Conservation (phyloP, 192 early-diverging fungal genomes). For the Spinellus fusiger region DNA sequence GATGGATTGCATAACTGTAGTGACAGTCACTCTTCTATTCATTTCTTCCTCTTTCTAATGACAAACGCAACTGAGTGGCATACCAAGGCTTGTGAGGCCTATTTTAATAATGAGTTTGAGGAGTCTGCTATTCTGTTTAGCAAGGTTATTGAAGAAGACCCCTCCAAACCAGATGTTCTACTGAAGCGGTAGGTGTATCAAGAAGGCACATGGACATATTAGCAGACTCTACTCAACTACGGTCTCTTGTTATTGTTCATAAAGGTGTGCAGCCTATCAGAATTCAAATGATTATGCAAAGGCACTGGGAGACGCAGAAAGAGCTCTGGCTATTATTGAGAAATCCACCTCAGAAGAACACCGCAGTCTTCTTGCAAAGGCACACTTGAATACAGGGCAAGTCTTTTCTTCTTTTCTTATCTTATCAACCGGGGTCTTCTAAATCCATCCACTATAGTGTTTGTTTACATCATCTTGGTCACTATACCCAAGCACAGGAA, state of each 20-base stretch:
- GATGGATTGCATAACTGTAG: not conserved
- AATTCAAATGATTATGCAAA: slow-evolving; percentile 55
- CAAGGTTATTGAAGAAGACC: slow-evolving; percentile 57
- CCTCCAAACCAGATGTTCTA: slow-evolving; percentile 58
- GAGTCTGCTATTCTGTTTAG: slow-evolving; percentile 64
- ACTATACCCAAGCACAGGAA: slow-evolving; percentile 56
- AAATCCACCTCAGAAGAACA: slow-evolving; percentile 39
- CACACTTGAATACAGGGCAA: slow-evolving; percentile 58
- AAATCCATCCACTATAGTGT: slow-evolving; percentile 28
- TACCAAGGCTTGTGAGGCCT: slow-evolving; percentile 64
- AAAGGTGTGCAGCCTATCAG: slow-evolving; percentile 55
- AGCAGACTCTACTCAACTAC: not conserved
- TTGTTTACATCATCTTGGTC: slow-evolving; percentile 45
- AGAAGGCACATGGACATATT: not conserved
- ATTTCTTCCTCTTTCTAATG: not conserved
- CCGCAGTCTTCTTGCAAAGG: slow-evolving; percentile 54
- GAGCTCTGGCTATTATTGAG: slow-evolving; percentile 50
- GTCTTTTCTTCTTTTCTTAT: not conserved
- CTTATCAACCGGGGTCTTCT: not conserved
- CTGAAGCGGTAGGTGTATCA: slow-evolving; percentile 46
- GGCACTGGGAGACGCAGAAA: slow-evolving; percentile 62
- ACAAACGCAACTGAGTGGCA: slow-evolving; percentile 8
- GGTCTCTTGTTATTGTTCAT: not conserved
- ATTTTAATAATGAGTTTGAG: slow-evolving; percentile 74
- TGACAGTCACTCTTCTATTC: not conserved